Base-by-base conservation (phyloP, 495 filamentous ascomycete genomes). In the Aspergillus saccharolyticus region DNA sequence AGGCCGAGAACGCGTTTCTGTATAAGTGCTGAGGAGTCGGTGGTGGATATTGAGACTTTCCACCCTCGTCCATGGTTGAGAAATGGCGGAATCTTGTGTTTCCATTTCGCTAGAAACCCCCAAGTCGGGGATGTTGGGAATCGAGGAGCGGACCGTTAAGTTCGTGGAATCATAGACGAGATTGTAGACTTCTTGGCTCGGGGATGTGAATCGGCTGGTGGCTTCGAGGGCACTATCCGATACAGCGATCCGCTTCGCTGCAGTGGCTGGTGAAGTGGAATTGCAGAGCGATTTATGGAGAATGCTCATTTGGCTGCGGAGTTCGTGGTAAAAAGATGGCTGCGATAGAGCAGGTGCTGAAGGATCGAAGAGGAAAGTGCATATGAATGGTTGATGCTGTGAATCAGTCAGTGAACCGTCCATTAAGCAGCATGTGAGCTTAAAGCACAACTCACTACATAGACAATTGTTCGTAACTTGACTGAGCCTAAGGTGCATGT, bases 21-120 rank as follows among this genome's bases (percentile, higher is more conserved):
- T 71, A 63, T 90, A 84, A 30, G 88, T 93, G 59, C 82, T 85
- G 15, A 98, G 74, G 30, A 97, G 85, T 59, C 95, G 87, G 50
- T 82, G 85, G 69, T 97, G 91, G 1, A 95, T 90, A 66, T 89
- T 91, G 56, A 98, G 78, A n/a, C 90, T 91, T 65, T 98, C 94
- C 20, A 87, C 74, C 7, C 94, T 83, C n/a, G 82, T 86, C 90
- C 88, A 93, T 4, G 51, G 53, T 39, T 45, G 44, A 39, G 55
- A 2, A 30, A 19, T 51, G 15, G 49, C 17, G 4, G 70, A 62
- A 2, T 66, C 58, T 48, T 62, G 57, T 16, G 53, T 44, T 33
- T 59, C 47, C 7, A 39, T 39, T 45, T 30, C 54, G 52, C 19
- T 53, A 25, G 64, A 50, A 19, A 15, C 54, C 42, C 60, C 55